These are phyloP conservation scores for Lathyrus aphaca DNA, from an alignment of 306 rosid genomes.

Conservation along the genomic window DNA sequence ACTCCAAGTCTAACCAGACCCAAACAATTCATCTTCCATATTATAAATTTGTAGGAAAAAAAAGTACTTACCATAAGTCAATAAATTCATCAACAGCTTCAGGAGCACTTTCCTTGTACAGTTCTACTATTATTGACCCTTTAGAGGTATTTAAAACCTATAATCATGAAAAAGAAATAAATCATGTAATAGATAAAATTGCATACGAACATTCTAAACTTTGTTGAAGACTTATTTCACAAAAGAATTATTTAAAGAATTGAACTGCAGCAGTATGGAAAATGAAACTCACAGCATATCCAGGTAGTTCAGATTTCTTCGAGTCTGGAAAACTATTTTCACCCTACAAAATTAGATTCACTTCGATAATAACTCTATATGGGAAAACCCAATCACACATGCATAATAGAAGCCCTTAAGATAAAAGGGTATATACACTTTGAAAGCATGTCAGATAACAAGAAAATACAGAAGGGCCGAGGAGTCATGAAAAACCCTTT, in stretches of 20 bases:
- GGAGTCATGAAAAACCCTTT: conserved; percentile 22
- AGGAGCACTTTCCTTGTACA: conserved; percentile 86
- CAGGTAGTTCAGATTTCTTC: conserved; percentile 69
- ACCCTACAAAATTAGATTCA: conserved; percentile 44
- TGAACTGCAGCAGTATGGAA: conserved; percentile 9
- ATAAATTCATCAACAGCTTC: conserved; percentile 97
- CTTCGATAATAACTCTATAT: conserved; percentile 20
- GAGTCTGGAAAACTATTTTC: conserved; percentile 49
- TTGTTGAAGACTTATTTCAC: conserved; percentile 19
- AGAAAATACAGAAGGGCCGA: conserved; percentile 6
- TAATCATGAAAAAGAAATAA: background rate
- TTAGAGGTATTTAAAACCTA: conserved; percentile 87
- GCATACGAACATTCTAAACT: conserved; percentile 11
- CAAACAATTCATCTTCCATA: conserved; percentile 30
- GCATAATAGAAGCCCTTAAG: background rate
- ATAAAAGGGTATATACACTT: conserved; percentile 8
- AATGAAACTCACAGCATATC: conserved; percentile 63
- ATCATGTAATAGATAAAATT: conserved; percentile 23
- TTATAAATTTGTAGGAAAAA: conserved; percentile 15
- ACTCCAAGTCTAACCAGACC: conserved; percentile 18
- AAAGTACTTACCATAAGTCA: conserved; percentile 83
- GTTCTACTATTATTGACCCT: conserved; percentile 72
- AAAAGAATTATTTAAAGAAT: conserved; percentile 27
- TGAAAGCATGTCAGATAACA: background rate
- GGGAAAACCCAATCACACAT: conserved; percentile 8